A percentile compares a stretch with the other conserved stretches of the same genome.
phyloP scores from a whole-genome alignment of 2,329 filamentous ascomycete genomes.

The Colletotrichum scovillei region DNA sequence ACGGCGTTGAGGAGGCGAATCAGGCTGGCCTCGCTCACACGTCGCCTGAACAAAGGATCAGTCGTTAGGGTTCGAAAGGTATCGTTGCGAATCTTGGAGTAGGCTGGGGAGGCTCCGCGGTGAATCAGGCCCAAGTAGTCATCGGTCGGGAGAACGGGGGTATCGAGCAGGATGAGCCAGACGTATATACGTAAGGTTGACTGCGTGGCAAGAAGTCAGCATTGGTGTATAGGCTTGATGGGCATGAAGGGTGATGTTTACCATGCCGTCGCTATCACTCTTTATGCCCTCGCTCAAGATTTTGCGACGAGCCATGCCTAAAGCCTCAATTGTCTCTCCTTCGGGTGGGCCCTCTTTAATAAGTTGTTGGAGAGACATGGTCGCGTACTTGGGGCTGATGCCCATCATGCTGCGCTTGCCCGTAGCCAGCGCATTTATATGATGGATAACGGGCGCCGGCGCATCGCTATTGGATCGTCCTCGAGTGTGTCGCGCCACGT shows the following conservation, averaged over 20 bases:
- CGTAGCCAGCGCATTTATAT: conserved; percentile 49
- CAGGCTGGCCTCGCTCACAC: conserved; percentile 94
- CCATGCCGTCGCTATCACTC: conserved; percentile 84
- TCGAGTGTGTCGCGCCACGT: conserved; percentile 61
- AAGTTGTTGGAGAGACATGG: conserved; percentile 76
- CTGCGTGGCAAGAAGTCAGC: conserved; percentile 55
- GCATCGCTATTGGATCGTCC: conserved; percentile 81
- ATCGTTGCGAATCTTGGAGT: conserved; percentile 98
- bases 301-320: conserved; percentile 78
- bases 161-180: conserved; percentile 93
- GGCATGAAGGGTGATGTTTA: conserved; percentile 44
- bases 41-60: conserved; percentile 94
- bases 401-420: conserved; percentile 47
- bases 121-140: conserved; percentile 91
- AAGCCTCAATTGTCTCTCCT: conserved; percentile 69
- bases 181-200: conserved; percentile 94
- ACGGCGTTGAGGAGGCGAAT: conserved; percentile 95
- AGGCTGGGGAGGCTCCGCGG: conserved; percentile 91
- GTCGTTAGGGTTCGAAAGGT: conserved; percentile 97
- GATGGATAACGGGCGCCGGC: conserved; percentile 51
- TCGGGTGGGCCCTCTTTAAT: conserved; percentile 83
- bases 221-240: not conserved
- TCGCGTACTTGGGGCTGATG: conserved; percentile 57
- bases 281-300: conserved; percentile 82
- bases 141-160: conserved; percentile 85